phyloP scores from a whole-genome alignment of 1,284 basidiomycete genomes.

The Rhizopogon hawkerae region DNA sequence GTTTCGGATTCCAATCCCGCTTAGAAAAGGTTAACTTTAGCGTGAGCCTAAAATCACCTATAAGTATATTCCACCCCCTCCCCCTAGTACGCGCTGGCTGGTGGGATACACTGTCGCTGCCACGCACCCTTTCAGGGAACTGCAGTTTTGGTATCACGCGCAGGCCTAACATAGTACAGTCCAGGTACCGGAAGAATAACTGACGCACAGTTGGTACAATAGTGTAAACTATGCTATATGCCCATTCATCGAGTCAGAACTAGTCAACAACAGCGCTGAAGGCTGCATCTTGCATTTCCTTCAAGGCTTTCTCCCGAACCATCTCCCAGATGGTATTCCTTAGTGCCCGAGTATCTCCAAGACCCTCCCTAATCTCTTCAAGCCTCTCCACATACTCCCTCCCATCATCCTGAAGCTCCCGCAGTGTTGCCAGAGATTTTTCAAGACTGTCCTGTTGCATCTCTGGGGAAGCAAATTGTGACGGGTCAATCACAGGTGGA shows the following conservation, averaged over 20 bases:
- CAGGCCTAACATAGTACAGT: neutral
- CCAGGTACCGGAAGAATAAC: neutral
- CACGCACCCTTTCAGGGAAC: neutral
- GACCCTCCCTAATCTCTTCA: constrained; percentile 67
- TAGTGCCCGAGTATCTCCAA: constrained; percentile 63
- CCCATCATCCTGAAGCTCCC: constrained; percentile 73
- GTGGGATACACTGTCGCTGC: too few species aligned
- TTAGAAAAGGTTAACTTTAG: neutral
- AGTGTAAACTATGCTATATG: constrained; percentile 1
- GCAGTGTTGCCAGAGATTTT: constrained; percentile 58
- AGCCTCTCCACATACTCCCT: constrained; percentile 73
- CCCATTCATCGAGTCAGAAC: constrained; percentile 1
- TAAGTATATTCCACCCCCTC: too few species aligned
- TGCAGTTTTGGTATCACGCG: neutral
- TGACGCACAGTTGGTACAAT: neutral
- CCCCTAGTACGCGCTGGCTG: too few species aligned
- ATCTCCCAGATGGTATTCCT: constrained; percentile 64
- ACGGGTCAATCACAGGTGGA: constrained; percentile 42
- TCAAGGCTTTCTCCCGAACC: constrained; percentile 62
- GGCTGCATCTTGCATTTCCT: constrained; percentile 60
- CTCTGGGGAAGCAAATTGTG: constrained; percentile 55
- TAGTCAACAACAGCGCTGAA: constrained; percentile 32
- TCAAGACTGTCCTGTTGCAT: constrained; percentile 61
- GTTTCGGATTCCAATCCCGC: neutral
- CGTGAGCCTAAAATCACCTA: neutral